phyloP scores from a whole-genome alignment of 106 monocot genomes.

The Apostasia ramifera region DNA sequence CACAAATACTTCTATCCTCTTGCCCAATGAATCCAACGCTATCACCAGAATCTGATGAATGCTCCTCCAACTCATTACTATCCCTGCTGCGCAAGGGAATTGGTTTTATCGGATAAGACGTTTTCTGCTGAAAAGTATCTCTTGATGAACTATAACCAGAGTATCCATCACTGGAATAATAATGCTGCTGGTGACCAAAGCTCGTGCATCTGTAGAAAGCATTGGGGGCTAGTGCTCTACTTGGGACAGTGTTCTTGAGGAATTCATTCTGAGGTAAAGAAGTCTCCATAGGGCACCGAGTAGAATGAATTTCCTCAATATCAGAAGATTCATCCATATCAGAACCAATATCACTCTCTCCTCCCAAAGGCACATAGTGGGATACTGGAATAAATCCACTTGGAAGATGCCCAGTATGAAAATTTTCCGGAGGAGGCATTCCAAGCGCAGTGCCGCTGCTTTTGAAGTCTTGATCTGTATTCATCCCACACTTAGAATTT shows the following conservation, averaged over 20 bases:
- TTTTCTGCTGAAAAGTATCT: not conserved
- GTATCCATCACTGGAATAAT: conserved; percentile 3
- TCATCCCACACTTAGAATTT: not conserved
- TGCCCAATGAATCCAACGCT: conserved; percentile 1
- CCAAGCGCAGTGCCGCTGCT: not conserved
- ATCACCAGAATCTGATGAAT: conserved; percentile 1
- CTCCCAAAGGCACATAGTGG: not conserved
- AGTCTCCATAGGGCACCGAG: not conserved
- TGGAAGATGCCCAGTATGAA: conserved; percentile 3
- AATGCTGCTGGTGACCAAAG: not conserved
- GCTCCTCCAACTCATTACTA: not conserved
- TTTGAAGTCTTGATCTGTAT: not conserved
- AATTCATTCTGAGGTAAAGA: not conserved
- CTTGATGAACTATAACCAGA: conserved; percentile 3
- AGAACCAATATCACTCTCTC: conserved; percentile 1
- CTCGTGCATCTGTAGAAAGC: not conserved
- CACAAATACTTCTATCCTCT: not conserved
- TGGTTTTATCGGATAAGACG: not conserved
- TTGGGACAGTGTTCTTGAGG: not conserved
- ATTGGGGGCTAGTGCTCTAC: not conserved
- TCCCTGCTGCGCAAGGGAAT: not conserved
- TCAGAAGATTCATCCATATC: conserved; percentile 6
- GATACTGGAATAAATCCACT: not conserved
- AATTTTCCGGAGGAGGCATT: conserved; percentile 4
- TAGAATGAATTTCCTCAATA: not conserved